Evolutionary conservation across 306 rosid genomes (phyloP).

Genomic region (Cucurbita maxima): DNA sequence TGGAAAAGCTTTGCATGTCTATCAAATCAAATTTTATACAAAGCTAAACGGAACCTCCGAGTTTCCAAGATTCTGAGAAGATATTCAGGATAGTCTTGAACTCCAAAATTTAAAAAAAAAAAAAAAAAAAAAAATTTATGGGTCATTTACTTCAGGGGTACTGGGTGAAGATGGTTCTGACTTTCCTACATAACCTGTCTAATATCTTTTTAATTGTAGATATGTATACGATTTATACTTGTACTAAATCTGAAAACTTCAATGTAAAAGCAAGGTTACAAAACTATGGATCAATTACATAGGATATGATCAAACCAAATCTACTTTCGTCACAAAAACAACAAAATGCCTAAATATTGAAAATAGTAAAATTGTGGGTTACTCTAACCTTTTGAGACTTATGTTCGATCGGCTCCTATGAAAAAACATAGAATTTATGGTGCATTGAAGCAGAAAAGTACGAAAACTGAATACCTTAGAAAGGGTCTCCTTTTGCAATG

Average conservation of each 20-base stretch:
- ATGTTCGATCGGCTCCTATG: not conserved
- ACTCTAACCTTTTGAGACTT: not conserved
- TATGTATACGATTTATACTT: not conserved
- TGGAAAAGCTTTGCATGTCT: not conserved
- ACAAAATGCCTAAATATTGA: not conserved
- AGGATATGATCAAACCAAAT: not conserved
- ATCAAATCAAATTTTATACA: not conserved
- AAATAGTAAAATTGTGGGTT: not conserved
- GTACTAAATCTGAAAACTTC: not conserved
- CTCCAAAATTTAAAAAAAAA: not conserved
- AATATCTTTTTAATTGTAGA: not conserved
- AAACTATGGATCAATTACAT: not conserved
- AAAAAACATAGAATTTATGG: not conserved
- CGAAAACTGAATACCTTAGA: conserved; percentile 45
- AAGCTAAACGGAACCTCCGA: not conserved
- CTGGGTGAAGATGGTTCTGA: not conserved
- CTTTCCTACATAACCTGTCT: not conserved
- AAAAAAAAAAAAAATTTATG: not conserved
- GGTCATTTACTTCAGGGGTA: not conserved
- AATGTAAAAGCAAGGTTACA: not conserved
- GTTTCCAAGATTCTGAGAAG: not conserved
- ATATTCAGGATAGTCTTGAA: not conserved
- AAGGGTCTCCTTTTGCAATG: conserved; percentile 39
- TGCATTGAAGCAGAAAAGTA: not conserved
- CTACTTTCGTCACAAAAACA: not conserved